Evolutionary conservation across 1,139 yeast species (phyloP), one percentile per base, ranked within the genome.

Genomic region (Saccharomycopsis crataegensis): DNA sequence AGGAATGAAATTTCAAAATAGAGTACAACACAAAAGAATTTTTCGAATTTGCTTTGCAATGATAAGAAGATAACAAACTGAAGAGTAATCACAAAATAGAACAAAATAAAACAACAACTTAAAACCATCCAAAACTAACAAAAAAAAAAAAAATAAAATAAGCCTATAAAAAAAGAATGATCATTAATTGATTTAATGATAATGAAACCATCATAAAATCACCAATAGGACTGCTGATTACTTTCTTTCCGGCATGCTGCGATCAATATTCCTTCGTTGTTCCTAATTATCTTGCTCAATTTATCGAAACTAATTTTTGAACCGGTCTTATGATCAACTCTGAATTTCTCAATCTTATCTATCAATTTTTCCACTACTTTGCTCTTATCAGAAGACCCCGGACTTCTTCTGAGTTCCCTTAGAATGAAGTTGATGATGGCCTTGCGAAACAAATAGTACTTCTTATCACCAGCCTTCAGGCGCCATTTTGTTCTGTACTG

Each of bases 261-360:
- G 22, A n/a, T 6, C 17, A 42, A 42, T 4, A 11, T 31, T 11
- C 48, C 43, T 6, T 31, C 16, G 12, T 49, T 33, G 11, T 48
- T 52, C 34, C 43, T 51, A 32, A 51, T 51, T 2, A 48, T 14
- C 37, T 48, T 48, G 42, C 54, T 51, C 17, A 51, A 36, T 37
- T 51, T 51, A 16, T 51, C 54, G 46, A 51, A 51, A 37, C 54
- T 51, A 14, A 51, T 42, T 32, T 48, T 48, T 1, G 52, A 43
- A 8, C 54, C 54, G 3, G 54, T 48, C 17, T 42, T 31, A 8
- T 31, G 31, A 38, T 49, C 48, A 17, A 42, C 31, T 16, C 54
- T 41, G 42, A 48, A 51, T 22, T 22, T 41, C 36, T 51, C 54
- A 11, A 51, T n/a, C 1, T 40, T 48, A 11, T 43, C 47, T 2